These are phyloP conservation scores for Russula virescens DNA, from an alignment of 768 basidiomycete species.

Conservation along the genomic window DNA sequence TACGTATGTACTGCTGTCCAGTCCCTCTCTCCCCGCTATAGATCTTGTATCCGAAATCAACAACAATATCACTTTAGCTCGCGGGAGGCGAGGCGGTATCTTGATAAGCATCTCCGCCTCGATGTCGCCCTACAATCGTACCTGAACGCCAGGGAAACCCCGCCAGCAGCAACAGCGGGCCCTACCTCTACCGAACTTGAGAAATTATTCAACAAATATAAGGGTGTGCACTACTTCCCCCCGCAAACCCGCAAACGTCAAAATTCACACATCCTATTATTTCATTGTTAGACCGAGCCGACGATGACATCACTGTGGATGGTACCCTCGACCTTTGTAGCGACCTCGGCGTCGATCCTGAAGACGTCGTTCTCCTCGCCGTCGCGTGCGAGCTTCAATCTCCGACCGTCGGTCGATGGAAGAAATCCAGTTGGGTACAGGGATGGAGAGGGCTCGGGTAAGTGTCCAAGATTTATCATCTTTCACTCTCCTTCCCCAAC, in stretches of 20 bases:
- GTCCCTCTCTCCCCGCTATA: background rate
- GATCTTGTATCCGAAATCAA: background rate
- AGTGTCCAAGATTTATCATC: conserved; percentile 29
- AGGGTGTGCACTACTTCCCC: conserved; percentile 30
- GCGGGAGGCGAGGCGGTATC: conserved; percentile 59
- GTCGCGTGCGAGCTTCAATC: conserved; percentile 80
- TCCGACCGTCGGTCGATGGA: conserved; percentile 67
- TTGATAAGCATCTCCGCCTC: conserved; percentile 63
- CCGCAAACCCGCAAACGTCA: background rate
- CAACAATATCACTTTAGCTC: conserved; percentile 26
- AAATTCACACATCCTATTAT: no score
- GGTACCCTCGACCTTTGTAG: conserved; percentile 76
- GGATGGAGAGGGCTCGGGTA: conserved; percentile 76
- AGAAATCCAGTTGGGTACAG: conserved; percentile 63
- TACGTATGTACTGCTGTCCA: conserved; percentile 13
- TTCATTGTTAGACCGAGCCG: conserved; percentile 42
- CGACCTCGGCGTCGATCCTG: conserved; percentile 64
- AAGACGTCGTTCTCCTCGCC: conserved; percentile 77
- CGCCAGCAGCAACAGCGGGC: background rate
- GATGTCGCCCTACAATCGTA: conserved; percentile 73
- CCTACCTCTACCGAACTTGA: conserved; percentile 34
- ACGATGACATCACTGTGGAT: conserved; percentile 63
- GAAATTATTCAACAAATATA: conserved; percentile 40
- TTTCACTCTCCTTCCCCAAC: no score
- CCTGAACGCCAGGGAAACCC: conserved; percentile 47